A percentile compares a stretch with the other conserved stretches of the same genome.
phyloP scores from a whole-genome alignment of 2,329 filamentous ascomycete species.

The Phyllachora maydis region DNA sequence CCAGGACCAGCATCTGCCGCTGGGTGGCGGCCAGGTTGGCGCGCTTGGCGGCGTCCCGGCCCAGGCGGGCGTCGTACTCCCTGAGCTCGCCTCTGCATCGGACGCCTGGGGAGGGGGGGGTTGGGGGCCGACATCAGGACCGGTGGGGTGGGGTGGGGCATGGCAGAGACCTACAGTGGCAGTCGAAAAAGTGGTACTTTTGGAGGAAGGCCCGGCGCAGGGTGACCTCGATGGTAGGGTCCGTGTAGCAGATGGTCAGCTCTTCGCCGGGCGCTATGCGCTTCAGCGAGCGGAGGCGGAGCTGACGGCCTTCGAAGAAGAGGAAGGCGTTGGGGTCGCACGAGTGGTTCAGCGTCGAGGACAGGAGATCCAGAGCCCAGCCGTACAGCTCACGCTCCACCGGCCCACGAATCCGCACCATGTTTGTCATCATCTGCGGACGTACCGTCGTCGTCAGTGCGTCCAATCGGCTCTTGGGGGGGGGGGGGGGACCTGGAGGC shows the following conservation, averaged over 20 bases:
- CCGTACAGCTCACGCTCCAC: constrained; percentile 7
- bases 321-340: constrained; percentile 14
- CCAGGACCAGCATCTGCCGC: constrained; percentile 4
- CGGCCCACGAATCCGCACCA: constrained; percentile 6
- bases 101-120: constrained; percentile 6
- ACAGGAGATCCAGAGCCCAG: constrained; percentile 10
- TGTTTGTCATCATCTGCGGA: constrained; percentile 9
- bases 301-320: constrained; percentile 11
- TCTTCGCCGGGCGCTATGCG: constrained; percentile 12
- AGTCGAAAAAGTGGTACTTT: constrained; percentile 9
- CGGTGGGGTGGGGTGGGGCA: too few relatives aligned
- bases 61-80: constrained; percentile 4
- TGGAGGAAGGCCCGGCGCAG: constrained; percentile 6
- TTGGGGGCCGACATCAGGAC: too few relatives aligned
- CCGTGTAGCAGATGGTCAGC: constrained; percentile 12
- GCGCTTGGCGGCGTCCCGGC: constrained; percentile 2
- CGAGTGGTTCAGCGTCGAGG: constrained; percentile 14
- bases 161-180: constrained; percentile 9
- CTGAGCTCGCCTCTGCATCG: constrained; percentile 9
- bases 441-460: background rate
- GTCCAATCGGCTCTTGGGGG: background rate
- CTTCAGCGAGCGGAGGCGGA: constrained; percentile 11
- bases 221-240: constrained; percentile 7
- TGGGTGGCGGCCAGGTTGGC: constrained; percentile 5
- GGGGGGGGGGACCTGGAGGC: too few relatives aligned